These are phyloP conservation scores for Ganoderma leucocontextum DNA, from an alignment of 1,284 basidiomycete genomes.

Conservation along the genomic window DNA sequence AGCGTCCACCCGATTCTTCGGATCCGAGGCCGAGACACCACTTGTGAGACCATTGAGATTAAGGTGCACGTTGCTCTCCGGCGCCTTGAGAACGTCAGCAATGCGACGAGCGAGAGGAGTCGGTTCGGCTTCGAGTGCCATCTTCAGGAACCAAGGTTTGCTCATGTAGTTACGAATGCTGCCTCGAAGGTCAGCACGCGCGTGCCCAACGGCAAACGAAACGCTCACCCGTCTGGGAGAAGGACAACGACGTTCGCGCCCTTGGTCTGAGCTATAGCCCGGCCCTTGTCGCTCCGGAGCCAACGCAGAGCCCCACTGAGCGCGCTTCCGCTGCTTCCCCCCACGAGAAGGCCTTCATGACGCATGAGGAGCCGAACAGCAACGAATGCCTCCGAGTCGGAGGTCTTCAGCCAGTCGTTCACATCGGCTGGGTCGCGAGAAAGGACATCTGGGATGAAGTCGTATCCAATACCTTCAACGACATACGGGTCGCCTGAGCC, in stretches of 20 bases:
- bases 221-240: slow-evolving; percentile 85
- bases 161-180: slow-evolving; percentile 97
- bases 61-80: slow-evolving; percentile 25
- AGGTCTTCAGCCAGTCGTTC: slow-evolving; percentile 88
- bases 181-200: slow-evolving; percentile 13
- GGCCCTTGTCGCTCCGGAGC: slow-evolving; percentile 78
- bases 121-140: slow-evolving; percentile 63
- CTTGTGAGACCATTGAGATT: slow-evolving; percentile 32
- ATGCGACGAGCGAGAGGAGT: slow-evolving; percentile 61
- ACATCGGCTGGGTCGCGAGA: slow-evolving; percentile 61
- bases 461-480: slow-evolving; percentile 96
- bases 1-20: slow-evolving; percentile 27
- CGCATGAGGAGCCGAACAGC: slow-evolving; percentile 85
- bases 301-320: slow-evolving; percentile 83
- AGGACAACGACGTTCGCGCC: slow-evolving; percentile 91
- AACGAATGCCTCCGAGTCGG: slow-evolving; percentile 83
- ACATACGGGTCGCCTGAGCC: slow-evolving; percentile 73
- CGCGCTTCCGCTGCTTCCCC: slow-evolving; percentile 91
- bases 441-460: slow-evolving; percentile 89
- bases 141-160: slow-evolving; percentile 85
- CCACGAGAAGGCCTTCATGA: slow-evolving; percentile 88
- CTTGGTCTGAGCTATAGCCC: slow-evolving; percentile 69
- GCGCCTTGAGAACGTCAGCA: slow-evolving; percentile 47
- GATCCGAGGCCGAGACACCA: slow-evolving; percentile 28
- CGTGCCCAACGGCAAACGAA: background rate